Conservation (phyloP, 768 basidiomycete genomes). For the Suillus sp. region DNA sequence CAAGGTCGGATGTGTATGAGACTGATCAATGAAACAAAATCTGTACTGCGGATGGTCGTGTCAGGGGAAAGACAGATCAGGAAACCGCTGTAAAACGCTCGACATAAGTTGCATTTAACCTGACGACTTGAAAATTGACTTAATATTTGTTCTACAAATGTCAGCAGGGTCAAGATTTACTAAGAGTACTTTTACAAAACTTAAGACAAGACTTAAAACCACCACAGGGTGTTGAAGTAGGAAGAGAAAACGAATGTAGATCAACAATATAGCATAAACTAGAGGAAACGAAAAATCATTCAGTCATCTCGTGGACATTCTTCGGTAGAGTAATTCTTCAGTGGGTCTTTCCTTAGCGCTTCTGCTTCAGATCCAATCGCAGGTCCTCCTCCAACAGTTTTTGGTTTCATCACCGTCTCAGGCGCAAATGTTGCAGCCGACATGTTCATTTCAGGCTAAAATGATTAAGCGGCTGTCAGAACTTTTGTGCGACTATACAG, state of each 20-base stretch:
- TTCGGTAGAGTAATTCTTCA: conserved; percentile 67
- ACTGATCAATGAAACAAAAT: not conserved
- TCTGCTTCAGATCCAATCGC: conserved; percentile 66
- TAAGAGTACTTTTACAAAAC: not conserved
- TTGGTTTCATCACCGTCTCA: conserved; percentile 72
- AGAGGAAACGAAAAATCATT: conserved; percentile 14
- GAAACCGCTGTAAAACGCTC: too few relatives aligned
- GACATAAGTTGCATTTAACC: not conserved
- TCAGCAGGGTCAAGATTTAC: not conserved
- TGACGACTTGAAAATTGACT: not conserved
- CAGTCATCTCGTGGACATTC: conserved; percentile 27
- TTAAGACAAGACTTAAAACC: not conserved
- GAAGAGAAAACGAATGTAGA: conserved; percentile 16
- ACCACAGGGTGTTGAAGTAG: not conserved
- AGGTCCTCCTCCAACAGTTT: conserved; percentile 47
- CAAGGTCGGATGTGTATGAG: not conserved
- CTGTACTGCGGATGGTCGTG: conserved; percentile 5
- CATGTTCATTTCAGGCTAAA: conserved; percentile 27
- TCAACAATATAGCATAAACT: conserved; percentile 13
- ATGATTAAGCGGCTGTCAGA: conserved; percentile 12
- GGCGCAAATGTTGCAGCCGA: conserved; percentile 37
- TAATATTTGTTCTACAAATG: not conserved
- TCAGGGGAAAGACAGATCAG: conserved; percentile 20
- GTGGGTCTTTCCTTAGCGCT: conserved; percentile 73
- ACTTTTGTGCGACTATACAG: not conserved